Evolutionary conservation across 345 rosid species (phyloP), one percentile per base, ranked within the genome.

Genomic region (Euphorbia tirucalli): DNA sequence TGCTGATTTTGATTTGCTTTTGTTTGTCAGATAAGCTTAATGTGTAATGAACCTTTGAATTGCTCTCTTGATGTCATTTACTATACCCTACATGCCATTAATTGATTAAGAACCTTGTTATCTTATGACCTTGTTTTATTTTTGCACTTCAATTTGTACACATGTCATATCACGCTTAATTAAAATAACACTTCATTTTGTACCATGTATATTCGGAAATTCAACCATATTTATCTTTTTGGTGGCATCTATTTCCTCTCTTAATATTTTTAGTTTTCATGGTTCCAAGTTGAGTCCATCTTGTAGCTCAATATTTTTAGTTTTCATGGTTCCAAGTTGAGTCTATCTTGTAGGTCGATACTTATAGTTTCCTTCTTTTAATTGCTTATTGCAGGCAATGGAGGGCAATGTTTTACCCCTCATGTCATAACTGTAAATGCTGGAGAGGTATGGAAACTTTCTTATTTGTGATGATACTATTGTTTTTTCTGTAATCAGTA

Each of bases 341-440:
- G 32, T 21, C 72, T 68, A 25, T 19, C 28, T 19, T 43, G 44
- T 65, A 19, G 27, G 3, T 58, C 18, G 39, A 54, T 67, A 22
- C 70, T 77, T 41, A 66, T 16, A 21, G 10, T 18, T 31, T 70
- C 32, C 49, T 58, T 14, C 65, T 24, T 37, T 46, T 43, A 22
- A 32, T 61, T 82, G 39, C 35, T 72, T 74, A 70, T 44, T 87
- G 77, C 86, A 91, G 96, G 93, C 70, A 84, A 80, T 70, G 79
- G 84, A 1, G 95, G 97, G 70, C 90, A 87, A 58, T 88, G 91
- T 66, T 90, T 94, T 83, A 87, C 85, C 48, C 92, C 96, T 5
- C 90, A 92, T 82, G 81, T 92, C 70, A 83, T 94, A 60, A 77
- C 78, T 80, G 86, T 89, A 77, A 81, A 83, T 74, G 86, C 89